Percentiles rank a stretch among this genome's conserved stretches.
Conservation (phyloP, 345 rosid species). For the Anastatica hierochuntica region DNA sequence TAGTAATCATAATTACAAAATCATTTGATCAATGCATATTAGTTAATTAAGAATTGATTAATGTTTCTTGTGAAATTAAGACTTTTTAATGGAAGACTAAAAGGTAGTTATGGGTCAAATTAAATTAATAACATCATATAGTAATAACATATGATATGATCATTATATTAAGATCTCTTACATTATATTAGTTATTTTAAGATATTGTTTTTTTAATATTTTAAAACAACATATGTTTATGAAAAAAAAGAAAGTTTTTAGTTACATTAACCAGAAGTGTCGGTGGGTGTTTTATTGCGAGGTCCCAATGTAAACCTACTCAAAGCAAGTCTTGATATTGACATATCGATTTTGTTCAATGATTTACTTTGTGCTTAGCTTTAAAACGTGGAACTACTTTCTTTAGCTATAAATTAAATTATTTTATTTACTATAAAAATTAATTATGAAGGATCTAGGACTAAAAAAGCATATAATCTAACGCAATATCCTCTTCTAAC, state of each 20-base stretch:
- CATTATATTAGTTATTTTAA: too few species aligned
- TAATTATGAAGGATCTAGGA: background rate
- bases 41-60: background rate
- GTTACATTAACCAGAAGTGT: constrained; percentile 24
- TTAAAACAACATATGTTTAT: too few species aligned
- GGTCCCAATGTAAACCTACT: constrained; percentile 22
- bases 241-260: too few species aligned
- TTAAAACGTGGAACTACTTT: constrained; percentile 22
- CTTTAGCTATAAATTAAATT: background rate
- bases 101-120: background rate
- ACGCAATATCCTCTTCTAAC: background rate
- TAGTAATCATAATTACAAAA: constrained; percentile 1
- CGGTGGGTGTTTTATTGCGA: constrained; percentile 47
- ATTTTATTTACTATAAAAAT: background rate
- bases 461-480: too few species aligned
- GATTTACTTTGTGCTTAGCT: constrained; percentile 16
- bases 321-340: constrained; percentile 17
- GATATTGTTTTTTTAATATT: too few species aligned
- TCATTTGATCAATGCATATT: constrained; percentile 6
- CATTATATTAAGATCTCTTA: too few species aligned
- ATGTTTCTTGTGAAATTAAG: background rate
- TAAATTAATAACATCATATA: background rate
- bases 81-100: background rate
- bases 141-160: too few species aligned
- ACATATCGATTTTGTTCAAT: constrained; percentile 13